phyloP scores from a whole-genome alignment of 176 grass and related monocot species.

The Chrysopogon serrulatus region DNA sequence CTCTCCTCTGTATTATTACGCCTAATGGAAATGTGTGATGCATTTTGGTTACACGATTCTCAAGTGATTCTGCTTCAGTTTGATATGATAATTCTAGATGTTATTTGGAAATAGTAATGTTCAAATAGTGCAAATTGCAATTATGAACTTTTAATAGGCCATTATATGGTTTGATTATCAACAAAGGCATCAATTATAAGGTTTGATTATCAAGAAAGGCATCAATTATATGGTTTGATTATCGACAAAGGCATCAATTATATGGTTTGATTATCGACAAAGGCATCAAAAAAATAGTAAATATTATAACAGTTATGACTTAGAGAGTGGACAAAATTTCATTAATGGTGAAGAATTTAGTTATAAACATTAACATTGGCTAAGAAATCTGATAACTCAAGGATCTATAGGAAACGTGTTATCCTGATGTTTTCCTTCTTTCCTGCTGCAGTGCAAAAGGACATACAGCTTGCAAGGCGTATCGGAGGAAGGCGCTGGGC shows the following conservation, averaged over 20 bases:
- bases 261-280: not conserved
- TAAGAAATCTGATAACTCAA: not conserved
- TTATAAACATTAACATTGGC: not conserved
- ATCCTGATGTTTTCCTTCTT: not conserved
- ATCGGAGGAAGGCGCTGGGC: constrained; percentile 62
- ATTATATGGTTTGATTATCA: not conserved
- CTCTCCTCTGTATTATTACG: constrained; percentile 4
- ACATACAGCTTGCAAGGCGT: constrained; percentile 86
- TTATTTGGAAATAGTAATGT: not conserved
- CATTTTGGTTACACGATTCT: constrained; percentile 2
- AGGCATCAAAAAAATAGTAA: too few species aligned
- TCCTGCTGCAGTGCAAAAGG: constrained; percentile 68
- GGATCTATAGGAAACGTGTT: not conserved
- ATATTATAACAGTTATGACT: too few species aligned
- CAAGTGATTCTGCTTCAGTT: not conserved
- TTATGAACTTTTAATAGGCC: not conserved
- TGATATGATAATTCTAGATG: not conserved
- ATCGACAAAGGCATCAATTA: not conserved
- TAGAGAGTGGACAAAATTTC: not conserved
- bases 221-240: not conserved
- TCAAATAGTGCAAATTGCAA: not conserved
- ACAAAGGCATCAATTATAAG: not conserved
- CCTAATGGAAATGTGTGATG: not conserved
- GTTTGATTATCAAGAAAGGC: not conserved
- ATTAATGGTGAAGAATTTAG: not conserved